These are phyloP conservation scores for Moniliophthora roreri DNA, from an alignment of 1,284 basidiomycete genomes.

Conservation along the genomic window DNA sequence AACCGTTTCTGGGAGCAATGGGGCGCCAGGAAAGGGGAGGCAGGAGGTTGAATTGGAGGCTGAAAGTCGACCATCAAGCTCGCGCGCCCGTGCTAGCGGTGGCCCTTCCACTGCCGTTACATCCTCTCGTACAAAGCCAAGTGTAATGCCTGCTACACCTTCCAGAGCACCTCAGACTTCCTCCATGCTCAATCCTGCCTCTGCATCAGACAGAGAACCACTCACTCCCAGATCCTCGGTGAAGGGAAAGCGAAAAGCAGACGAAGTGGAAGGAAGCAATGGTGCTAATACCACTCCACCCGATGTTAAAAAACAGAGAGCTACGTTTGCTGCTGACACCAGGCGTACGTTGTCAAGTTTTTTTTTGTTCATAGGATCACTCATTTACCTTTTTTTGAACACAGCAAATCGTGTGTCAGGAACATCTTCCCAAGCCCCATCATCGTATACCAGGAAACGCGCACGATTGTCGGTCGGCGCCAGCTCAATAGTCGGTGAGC, in stretches of 20 bases:
- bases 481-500: slow-evolving; percentile 27
- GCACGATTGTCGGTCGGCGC: slow-evolving; percentile 54
- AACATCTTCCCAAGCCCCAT: slow-evolving; percentile 53
- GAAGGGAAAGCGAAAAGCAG: slow-evolving; percentile 47
- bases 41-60: not conserved
- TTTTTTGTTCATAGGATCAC: slow-evolving; percentile 4
- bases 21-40: not conserved
- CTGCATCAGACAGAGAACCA: too few species aligned
- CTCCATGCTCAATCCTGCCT: not conserved
- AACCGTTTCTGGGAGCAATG: not conserved
- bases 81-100: not conserved
- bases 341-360: slow-evolving; percentile 37
- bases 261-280: slow-evolving; percentile 36
- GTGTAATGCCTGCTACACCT: not conserved
- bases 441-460: slow-evolving; percentile 69
- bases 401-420: slow-evolving; percentile 45
- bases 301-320: slow-evolving; percentile 36
- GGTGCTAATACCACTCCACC: slow-evolving; percentile 38
- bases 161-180: not conserved
- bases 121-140: not conserved
- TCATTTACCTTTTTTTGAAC: slow-evolving; percentile 8
- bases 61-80: too few species aligned
- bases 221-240: not conserved
- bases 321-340: slow-evolving; percentile 46
- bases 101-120: not conserved